Conservation (phyloP, 1,139 yeast genomes). For the Hyphopichia fennica region DNA sequence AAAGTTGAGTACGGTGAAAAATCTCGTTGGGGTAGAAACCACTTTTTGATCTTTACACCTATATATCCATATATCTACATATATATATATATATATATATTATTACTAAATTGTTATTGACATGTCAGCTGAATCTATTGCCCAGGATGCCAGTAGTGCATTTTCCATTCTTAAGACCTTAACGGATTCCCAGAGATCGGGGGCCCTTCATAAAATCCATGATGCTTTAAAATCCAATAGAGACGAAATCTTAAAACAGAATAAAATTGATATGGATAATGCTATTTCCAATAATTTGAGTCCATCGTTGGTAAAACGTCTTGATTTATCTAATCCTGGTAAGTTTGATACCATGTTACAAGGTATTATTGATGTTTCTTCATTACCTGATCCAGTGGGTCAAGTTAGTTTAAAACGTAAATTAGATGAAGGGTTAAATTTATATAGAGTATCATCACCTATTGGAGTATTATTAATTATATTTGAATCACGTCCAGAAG, state of each 20-base stretch:
- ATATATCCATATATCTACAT: no score
- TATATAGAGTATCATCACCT: constrained; percentile 86
- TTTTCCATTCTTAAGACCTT: constrained; percentile 80
- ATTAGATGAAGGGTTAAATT: constrained; percentile 81
- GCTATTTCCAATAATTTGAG: constrained; percentile 64
- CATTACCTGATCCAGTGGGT: constrained; percentile 87
- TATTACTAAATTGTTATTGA: not conserved
- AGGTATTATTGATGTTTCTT: constrained; percentile 90
- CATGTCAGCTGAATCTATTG: constrained; percentile 63
- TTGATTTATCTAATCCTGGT: constrained; percentile 78
- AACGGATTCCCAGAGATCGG: constrained; percentile 68
- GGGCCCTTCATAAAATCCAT: constrained; percentile 70
- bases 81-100: no score
- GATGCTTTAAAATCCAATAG: constrained; percentile 62
- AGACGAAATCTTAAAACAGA: constrained; percentile 66
- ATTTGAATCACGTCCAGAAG: constrained; percentile 97
- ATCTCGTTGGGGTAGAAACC: no score
- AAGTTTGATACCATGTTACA: constrained; percentile 93
- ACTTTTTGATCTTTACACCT: no score
- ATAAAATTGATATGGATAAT: constrained; percentile 67
- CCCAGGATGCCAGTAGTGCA: constrained; percentile 74
- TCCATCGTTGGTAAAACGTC: constrained; percentile 71
- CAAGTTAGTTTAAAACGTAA: constrained; percentile 77
- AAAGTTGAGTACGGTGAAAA: no score
- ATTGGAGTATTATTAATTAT: constrained; percentile 92